A percentile compares a stretch with the other conserved stretches of the same genome.
Conservation (phyloP, 768 basidiomycete species). For the Tylopilus sp. region DNA sequence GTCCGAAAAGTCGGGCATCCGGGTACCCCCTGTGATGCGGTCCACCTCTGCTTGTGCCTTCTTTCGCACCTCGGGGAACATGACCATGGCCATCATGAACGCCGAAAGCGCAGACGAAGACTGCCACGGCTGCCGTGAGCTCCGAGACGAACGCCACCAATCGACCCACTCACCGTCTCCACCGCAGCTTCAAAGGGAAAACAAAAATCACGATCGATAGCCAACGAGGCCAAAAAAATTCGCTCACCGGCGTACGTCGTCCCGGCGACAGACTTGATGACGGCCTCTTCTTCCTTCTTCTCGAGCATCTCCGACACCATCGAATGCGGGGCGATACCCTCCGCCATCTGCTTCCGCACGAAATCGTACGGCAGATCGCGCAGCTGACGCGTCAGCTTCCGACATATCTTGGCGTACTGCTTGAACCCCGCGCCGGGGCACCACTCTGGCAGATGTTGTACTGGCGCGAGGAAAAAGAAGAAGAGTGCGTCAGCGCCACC, state of each 20-base stretch:
- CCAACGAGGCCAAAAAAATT: too few species aligned
- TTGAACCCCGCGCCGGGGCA: constrained; percentile 31
- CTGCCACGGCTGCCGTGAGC: too few species aligned
- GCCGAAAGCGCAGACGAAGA: constrained; percentile 22
- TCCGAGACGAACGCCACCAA: too few species aligned
- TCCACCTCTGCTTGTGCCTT: constrained; percentile 31
- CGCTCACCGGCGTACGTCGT: constrained; percentile 30
- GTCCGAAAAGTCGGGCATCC: constrained; percentile 21
- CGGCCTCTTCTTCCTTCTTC: constrained; percentile 23
- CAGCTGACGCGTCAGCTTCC: constrained; percentile 17
- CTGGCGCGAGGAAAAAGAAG: too few species aligned
- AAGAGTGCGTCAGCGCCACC: neutral
- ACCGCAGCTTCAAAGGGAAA: constrained; percentile 17
- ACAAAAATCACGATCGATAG: too few species aligned
- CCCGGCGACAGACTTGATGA: constrained; percentile 30
- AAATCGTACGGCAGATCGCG: constrained; percentile 16
- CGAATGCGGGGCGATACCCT: constrained; percentile 15
- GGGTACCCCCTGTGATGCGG: constrained; percentile 9
- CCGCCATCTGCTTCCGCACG: constrained; percentile 19
- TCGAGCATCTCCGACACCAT: constrained; percentile 25
- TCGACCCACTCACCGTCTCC: constrained; percentile 15
- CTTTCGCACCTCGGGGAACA: constrained; percentile 23
- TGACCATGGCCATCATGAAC: constrained; percentile 27
- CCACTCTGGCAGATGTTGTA: constrained; percentile 30
- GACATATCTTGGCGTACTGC: constrained; percentile 14